These are phyloP conservation scores for Hymenoscyphus occultus DNA, from an alignment of 2,329 filamentous ascomycete species.

Conservation along the genomic window DNA sequence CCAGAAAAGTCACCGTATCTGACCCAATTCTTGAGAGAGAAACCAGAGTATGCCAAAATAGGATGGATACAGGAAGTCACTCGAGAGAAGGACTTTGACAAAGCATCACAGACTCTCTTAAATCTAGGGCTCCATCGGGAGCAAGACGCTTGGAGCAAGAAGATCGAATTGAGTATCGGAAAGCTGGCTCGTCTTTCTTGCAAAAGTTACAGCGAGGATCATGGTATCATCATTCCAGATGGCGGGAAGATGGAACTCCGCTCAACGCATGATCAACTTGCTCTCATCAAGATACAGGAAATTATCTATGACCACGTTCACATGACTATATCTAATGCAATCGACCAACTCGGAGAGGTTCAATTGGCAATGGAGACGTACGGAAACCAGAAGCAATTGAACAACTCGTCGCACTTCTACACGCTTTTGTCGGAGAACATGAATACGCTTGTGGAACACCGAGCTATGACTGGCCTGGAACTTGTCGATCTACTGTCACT, in stretches of 20 bases:
- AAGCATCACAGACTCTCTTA: slow-evolving; percentile 69
- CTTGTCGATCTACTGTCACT: slow-evolving; percentile 79
- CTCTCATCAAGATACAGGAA: slow-evolving; percentile 70
- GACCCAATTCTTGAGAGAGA: slow-evolving; percentile 73
- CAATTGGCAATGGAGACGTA: slow-evolving; percentile 68
- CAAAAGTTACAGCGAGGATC: slow-evolving; percentile 41
- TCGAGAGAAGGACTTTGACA: slow-evolving; percentile 69
- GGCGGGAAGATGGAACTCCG: slow-evolving; percentile 39
- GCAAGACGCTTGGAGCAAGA: slow-evolving; percentile 84
- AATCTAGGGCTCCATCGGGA: slow-evolving; percentile 69
- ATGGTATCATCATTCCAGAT: slow-evolving; percentile 29
- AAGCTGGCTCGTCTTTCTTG: slow-evolving; percentile 77
- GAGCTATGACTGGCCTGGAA: slow-evolving; percentile 63
- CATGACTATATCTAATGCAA: slow-evolving; percentile 62
- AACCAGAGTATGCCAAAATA: slow-evolving; percentile 70
- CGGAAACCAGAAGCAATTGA: slow-evolving; percentile 47
- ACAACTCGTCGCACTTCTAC: slow-evolving; percentile 63
- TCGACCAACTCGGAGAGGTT: slow-evolving; percentile 76
- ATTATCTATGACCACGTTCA: slow-evolving; percentile 66
- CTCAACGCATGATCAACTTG: slow-evolving; percentile 31
- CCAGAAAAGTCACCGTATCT: slow-evolving; percentile 67
- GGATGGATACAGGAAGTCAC: slow-evolving; percentile 94
- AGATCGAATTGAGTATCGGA: slow-evolving; percentile 84
- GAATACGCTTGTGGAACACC: slow-evolving; percentile 65
- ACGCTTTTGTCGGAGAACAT: slow-evolving; percentile 71